Percentiles rank a stretch among this genome's conserved stretches.
Conservation (phyloP, 805 yeast genomes). For the Yamadazyma sp. region DNA sequence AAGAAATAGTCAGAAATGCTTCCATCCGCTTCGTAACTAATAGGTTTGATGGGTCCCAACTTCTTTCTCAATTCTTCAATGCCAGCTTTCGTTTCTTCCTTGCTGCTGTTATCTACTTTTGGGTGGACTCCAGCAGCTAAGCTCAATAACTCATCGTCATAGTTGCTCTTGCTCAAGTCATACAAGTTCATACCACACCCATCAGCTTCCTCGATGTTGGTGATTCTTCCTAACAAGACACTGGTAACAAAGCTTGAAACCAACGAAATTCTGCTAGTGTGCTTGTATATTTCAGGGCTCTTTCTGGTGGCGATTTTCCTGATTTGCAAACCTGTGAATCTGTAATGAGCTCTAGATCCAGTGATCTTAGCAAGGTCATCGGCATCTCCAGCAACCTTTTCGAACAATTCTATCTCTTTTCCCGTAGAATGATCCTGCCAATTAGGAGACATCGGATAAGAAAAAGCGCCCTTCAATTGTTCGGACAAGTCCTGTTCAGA, state of each 20-base stretch:
- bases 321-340: constrained; percentile 93
- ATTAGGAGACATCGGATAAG: constrained; percentile 72
- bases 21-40: constrained; percentile 53
- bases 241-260: constrained; percentile 80
- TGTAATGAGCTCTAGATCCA: constrained; percentile 84
- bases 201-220: constrained; percentile 76
- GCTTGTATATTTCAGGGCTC: constrained; percentile 47
- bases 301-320: constrained; percentile 61
- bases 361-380: constrained; percentile 68
- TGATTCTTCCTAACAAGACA: constrained; percentile 61
- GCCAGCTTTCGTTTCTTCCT: constrained; percentile 24
- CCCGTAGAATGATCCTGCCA: constrained; percentile 96
- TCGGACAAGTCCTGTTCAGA: constrained; percentile 35
- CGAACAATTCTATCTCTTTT: constrained; percentile 62
- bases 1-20: constrained; percentile 59
- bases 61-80: constrained; percentile 46
- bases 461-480: constrained; percentile 54
- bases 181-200: constrained; percentile 93
- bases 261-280: constrained; percentile 64
- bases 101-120: constrained; percentile 35
- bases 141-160: constrained; percentile 56
- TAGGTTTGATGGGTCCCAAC: constrained; percentile 53
- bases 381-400: constrained; percentile 51
- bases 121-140: constrained; percentile 54
- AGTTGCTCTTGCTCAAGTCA: constrained; percentile 59